Conservation (phyloP, 2,329 filamentous ascomycete genomes). For the Blumeria hordei region DNA sequence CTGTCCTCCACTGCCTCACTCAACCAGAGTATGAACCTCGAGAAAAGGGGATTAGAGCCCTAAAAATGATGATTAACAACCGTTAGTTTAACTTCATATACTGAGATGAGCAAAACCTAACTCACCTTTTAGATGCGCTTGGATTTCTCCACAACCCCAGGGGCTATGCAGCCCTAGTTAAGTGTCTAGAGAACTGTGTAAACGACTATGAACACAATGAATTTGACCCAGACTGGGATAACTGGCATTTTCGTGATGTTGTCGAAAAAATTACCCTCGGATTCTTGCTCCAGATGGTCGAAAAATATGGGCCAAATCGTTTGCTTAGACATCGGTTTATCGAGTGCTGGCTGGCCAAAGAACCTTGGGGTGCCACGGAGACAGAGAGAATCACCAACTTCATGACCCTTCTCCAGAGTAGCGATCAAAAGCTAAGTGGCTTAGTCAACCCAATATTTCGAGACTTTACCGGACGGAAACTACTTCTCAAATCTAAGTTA, state of each 20-base stretch:
- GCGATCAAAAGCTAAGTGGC: constrained; percentile 18
- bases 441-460: constrained; percentile 19
- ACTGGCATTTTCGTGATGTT: constrained; percentile 36
- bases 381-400: constrained; percentile 31
- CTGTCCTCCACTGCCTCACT: constrained; percentile 33
- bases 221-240: constrained; percentile 34
- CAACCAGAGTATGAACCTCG: constrained; percentile 32
- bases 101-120: constrained; percentile 2
- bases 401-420: constrained; percentile 11
- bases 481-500: constrained; percentile 11
- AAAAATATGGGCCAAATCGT: constrained; percentile 23
- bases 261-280: constrained; percentile 34
- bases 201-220: constrained; percentile 24
- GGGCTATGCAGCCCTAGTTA: constrained; percentile 26
- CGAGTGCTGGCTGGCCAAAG: constrained; percentile 48
- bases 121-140: constrained; percentile 5
- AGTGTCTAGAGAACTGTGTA: constrained; percentile 31
- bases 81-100: constrained; percentile 14
- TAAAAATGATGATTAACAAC: constrained; percentile 29
- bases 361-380: constrained; percentile 38
- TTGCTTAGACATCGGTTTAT: constrained; percentile 41
- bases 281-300: constrained; percentile 32
- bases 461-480: constrained; percentile 8
- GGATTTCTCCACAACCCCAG: constrained; percentile 11
- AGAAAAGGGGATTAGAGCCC: constrained; percentile 28